phyloP scores from a whole-genome alignment of 139 green algal species.

The Tetradesmus obliquus region DNA sequence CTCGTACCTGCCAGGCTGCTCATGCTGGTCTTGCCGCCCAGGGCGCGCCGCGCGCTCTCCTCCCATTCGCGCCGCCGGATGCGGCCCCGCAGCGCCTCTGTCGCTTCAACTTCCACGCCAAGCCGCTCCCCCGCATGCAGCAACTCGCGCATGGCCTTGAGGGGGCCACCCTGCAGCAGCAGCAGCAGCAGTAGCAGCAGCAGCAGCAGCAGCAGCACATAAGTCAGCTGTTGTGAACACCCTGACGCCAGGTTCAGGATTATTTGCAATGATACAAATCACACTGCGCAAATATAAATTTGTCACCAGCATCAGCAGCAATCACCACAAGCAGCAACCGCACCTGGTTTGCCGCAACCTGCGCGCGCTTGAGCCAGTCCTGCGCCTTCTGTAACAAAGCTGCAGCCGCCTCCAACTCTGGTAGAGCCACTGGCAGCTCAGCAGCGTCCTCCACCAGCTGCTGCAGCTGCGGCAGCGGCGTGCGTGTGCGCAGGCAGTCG shows the following conservation, averaged over 20 bases:
- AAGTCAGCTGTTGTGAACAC: too few relatives aligned
- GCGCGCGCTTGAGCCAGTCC: slow-evolving; percentile 52
- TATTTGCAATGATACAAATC: too few relatives aligned
- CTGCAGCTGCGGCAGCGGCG: slow-evolving; percentile 52
- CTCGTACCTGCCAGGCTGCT: slow-evolving; percentile 30
- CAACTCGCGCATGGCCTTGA: slow-evolving; percentile 61
- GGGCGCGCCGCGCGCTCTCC: slow-evolving; percentile 42
- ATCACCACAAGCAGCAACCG: background rate
- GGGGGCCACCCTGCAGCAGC: slow-evolving; percentile 18
- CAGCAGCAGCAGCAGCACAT: background rate
- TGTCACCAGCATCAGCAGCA: background rate
- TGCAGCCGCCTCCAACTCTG: slow-evolving; percentile 43
- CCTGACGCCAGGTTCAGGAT: too few relatives aligned
- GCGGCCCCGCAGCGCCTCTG: slow-evolving; percentile 39
- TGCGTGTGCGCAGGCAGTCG: slow-evolving; percentile 25
- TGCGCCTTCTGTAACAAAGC: slow-evolving; percentile 41
- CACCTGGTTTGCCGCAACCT: slow-evolving; percentile 21
- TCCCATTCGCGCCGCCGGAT: slow-evolving; percentile 63
- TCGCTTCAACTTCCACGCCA: slow-evolving; percentile 42
- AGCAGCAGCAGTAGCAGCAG: background rate
- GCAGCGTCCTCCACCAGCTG: slow-evolving; percentile 44
- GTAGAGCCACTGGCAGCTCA: slow-evolving; percentile 28
- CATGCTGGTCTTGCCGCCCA: slow-evolving; percentile 38
- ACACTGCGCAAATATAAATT: too few relatives aligned
- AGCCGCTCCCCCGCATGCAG: slow-evolving; percentile 60